Evolutionary conservation across 2,329 filamentous ascomycete genomes (phyloP), one percentile per base, ranked within the genome.

Genomic region (Paracoccidioides lutzii): DNA sequence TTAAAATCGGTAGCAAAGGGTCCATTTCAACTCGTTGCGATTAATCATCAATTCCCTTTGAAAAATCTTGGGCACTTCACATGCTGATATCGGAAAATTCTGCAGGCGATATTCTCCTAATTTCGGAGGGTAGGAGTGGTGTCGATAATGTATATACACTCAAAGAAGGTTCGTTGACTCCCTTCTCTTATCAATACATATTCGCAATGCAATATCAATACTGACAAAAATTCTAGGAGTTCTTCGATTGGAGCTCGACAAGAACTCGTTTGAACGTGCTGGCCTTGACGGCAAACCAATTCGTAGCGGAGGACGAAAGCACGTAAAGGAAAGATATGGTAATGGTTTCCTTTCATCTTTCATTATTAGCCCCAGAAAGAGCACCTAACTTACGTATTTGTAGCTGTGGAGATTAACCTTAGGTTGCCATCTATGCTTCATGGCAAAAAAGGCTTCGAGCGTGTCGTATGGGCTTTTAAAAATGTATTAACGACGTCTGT

Each of bases 381-480:
- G 3, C n/a, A 46, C 54, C 61, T 65, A 57, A 66, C 12, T 14
- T 50, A 46, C 12, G 43, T 38, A 48, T 9, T 49, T 30, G 48
- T 48, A 93, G 87, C 84, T 33, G 80, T 97, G 48, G 82, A 91
- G 62, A 76, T 86, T 52, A 84, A 97, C 58, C 78, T 98, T 33
- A 80, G 84, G 15, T 75, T 78, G 4, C 79, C 83, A 0, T 83
- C 83, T 0, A 95, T 95, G 88, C 69, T 88, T 6, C 84, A 83
- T 54, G 90, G 90, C 3, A 93, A 89, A 68, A 90, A 86, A 60
- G 85, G 83, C 0, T 95, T 94, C 64, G 84, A 90, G 59, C 78
- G 88, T 48, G 74, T 95, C 12, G 68, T 84, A 5, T 87, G 87
- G 76, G 88, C 89, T 12, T 89, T 84, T 68, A 84, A 85, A 63